phyloP scores from a whole-genome alignment of 768 basidiomycete species.

The Cantharellus cinnabarinus region DNA sequence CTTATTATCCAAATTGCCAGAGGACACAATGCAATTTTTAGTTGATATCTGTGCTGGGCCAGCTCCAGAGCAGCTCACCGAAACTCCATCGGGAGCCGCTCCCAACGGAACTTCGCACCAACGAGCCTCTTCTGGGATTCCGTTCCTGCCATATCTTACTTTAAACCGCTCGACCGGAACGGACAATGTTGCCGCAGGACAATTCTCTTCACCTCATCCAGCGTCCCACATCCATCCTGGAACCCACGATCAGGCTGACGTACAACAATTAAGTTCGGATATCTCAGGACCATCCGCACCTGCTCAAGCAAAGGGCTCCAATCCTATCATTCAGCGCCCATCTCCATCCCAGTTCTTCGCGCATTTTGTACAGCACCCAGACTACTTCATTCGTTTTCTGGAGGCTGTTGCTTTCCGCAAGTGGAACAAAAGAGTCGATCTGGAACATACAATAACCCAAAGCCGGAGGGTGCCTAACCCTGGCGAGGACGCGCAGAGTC shows the following conservation, averaged over 20 bases:
- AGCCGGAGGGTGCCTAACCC: background rate
- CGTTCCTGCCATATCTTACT: conserved; percentile 60
- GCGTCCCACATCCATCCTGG: background rate
- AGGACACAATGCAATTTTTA: conserved; percentile 75
- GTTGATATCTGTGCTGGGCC: conserved; percentile 76
- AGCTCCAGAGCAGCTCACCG: conserved; percentile 18
- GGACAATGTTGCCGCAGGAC: background rate
- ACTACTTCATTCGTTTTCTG: conserved; percentile 67
- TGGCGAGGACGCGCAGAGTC: conserved; percentile 36
- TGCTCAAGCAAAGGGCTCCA: conserved; percentile 1
- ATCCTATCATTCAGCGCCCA: conserved; percentile 29
- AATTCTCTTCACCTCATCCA: background rate
- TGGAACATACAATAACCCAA: background rate
- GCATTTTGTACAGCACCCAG: conserved; percentile 79
- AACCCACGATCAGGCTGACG: background rate
- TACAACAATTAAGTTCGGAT: conserved; percentile 3
- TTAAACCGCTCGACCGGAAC: conserved; percentile 27
- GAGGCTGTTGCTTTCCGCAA: conserved; percentile 64
- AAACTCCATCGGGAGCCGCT: background rate
- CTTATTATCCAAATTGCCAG: conserved; percentile 60
- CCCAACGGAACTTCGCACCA: conserved; percentile 2
- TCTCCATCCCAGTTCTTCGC: conserved; percentile 81
- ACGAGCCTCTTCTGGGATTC: conserved; percentile 19
- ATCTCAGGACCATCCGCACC: conserved; percentile 8
- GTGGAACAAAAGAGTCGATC: conserved; percentile 56